Percentiles rank a stretch among this genome's conserved stretches.
Conservation (phyloP, 352 stramenopile genomes). For the Phytopythium vexans region DNA sequence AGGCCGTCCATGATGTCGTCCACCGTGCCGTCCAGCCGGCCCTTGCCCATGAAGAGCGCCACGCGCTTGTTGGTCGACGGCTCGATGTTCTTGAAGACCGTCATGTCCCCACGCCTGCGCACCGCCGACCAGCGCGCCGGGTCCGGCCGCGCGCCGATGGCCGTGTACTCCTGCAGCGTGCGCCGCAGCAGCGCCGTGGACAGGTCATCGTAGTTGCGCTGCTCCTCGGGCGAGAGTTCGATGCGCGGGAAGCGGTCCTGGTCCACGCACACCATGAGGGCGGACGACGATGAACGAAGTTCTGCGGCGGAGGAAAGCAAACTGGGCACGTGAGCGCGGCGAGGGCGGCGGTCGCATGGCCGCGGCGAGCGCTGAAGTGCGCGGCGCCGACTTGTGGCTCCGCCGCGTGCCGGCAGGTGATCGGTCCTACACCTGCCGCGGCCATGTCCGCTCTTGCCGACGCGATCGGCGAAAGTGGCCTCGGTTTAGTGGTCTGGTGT, state of each 20-base stretch:
- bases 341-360: too few species aligned
- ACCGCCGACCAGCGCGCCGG: slow-evolving; percentile 19
- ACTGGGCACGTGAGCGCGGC: too few species aligned
- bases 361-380: too few species aligned
- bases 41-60: slow-evolving; percentile 28
- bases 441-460: neutral
- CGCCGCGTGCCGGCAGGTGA: neutral
- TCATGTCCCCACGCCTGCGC: slow-evolving; percentile 21
- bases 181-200: slow-evolving; percentile 12
- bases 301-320: too few species aligned
- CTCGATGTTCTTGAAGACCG: slow-evolving; percentile 31
- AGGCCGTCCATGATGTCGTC: slow-evolving; percentile 40
- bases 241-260: slow-evolving; percentile 24
- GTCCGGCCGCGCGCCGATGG: slow-evolving; percentile 12
- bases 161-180: slow-evolving; percentile 25
- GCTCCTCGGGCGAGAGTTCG: slow-evolving; percentile 19
- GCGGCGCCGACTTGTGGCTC: too few species aligned
- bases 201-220: slow-evolving; percentile 26
- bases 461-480: neutral
- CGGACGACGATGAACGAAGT: neutral
- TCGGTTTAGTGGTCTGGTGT: neutral
- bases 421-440: neutral
- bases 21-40: slow-evolving; percentile 27
- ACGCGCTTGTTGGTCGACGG: slow-evolving; percentile 17
- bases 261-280: slow-evolving; percentile 6